phyloP scores from a whole-genome alignment of 2,329 filamentous ascomycete species.

The Teratosphaeria viscida region DNA sequence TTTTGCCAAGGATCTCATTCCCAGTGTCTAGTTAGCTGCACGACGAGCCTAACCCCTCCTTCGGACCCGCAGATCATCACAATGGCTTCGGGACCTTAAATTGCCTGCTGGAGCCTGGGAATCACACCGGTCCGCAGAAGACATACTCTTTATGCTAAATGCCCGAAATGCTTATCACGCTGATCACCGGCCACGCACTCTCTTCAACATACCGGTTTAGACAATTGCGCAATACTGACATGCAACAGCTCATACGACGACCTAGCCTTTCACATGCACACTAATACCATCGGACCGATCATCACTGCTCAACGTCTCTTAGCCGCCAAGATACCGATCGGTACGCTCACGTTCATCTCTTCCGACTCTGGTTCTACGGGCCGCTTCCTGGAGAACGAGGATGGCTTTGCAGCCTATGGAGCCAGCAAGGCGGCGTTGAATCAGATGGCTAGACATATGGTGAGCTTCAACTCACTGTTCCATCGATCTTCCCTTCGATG shows the following conservation, averaged over 20 bases:
- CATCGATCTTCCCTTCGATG: neutral
- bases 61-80: neutral
- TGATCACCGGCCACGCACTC: neutral
- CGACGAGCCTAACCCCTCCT: neutral
- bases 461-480: neutral
- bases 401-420: slow-evolving; percentile 48
- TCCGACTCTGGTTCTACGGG: slow-evolving; percentile 45
- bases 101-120: too few species aligned
- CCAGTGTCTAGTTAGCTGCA: neutral
- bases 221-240: neutral
- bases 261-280: slow-evolving; percentile 46
- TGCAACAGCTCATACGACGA: slow-evolving; percentile 39
- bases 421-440: slow-evolving; percentile 49
- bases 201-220: neutral
- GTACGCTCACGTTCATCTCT: slow-evolving; percentile 47
- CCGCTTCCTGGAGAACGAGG: slow-evolving; percentile 44
- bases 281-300: slow-evolving; percentile 50
- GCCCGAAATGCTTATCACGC: neutral
- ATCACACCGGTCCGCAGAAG: neutral
- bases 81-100: neutral
- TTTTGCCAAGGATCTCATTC: neutral
- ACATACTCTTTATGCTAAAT: neutral
- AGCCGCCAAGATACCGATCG: slow-evolving; percentile 35
- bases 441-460: slow-evolving; percentile 44
- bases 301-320: slow-evolving; percentile 45